Conservation (phyloP, 2,329 filamentous ascomycete species). For the Nemania sp. region DNA sequence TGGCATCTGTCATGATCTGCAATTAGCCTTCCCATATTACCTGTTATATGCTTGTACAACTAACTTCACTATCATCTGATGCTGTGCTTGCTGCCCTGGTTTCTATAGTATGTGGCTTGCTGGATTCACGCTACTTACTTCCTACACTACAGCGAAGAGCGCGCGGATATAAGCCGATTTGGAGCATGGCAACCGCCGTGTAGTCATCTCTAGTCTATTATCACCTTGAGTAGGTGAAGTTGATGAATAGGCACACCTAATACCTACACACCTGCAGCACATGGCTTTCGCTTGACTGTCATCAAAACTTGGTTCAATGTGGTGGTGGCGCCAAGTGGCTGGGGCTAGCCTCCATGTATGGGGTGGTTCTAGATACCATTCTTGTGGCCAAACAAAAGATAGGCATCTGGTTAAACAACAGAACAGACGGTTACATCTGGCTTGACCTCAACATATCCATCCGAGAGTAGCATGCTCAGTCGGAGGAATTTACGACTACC, state of each 20-base stretch:
- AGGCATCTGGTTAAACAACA: background rate
- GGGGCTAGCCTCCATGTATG: background rate
- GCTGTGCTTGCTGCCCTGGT: conserved; percentile 1
- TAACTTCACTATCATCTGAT: background rate
- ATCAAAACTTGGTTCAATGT: background rate
- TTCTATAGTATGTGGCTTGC: conserved; percentile 15
- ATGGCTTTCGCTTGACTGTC: background rate
- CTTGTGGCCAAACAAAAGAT: background rate
- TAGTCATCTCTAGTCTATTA: conserved; percentile 9
- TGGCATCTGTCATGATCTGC: conserved; percentile 21
- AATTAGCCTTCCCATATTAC: conserved; percentile 16
- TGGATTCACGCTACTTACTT: background rate
- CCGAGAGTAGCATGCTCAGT: background rate
- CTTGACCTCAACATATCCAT: conserved; percentile 1
- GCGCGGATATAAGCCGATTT: background rate
- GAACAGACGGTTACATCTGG: conserved; percentile 3
- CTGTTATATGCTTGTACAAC: background rate
- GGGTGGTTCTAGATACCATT: background rate
- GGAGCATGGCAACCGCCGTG: conserved; percentile 1
- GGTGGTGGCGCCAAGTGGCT: background rate
- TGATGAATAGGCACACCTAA: background rate
- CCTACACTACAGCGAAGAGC: background rate
- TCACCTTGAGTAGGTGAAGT: too few relatives aligned
- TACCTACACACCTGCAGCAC: background rate
- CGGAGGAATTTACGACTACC: background rate